Base-by-base conservation (phyloP, 2,329 filamentous ascomycete species). In the Simplicillium aogashimaense region DNA sequence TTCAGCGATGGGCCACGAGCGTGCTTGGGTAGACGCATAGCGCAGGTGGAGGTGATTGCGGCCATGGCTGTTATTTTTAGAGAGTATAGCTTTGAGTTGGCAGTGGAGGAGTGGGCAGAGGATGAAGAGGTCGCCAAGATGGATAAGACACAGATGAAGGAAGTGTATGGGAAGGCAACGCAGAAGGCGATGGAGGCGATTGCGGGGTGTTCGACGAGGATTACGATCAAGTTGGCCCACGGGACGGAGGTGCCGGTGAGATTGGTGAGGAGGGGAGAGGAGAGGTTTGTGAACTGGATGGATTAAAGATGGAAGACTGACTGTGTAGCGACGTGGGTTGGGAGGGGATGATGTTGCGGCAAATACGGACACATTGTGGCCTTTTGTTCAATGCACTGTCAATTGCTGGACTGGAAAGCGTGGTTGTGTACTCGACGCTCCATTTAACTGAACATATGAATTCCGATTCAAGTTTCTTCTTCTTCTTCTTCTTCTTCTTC, bases 191-290 rank as follows among this genome's bases (percentile, higher is more conserved):
- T 70, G 43, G 55, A 63, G 38, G 66, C 73, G 39, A 53, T 87
- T 37, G 60, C 58, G 42, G 61, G 66, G 28, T 78, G 82, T 49
- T 69, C 63, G 20, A 74, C 73, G n/a, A 59, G 85, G 42, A 69
- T 90, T 44, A 88, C 85, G 44, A 64, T 90, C 48, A 84, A 86
- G 62, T 66, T 90, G 58, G 69, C 78, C 25, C 69, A 64, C n/a
- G 65, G 59, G 16, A 64, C 65, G 6, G 65, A 72, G 40, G 76
- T 90, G 29, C 80, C 81, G 0, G 63, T 90, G 32, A 64, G 83
- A 46, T 59, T 90, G 47, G 80, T 86, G 9, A 76, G 64, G 62
- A 76, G 81, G 48, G 84, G 84, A 0, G 61, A 73, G 47, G 86
- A 89, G 67, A 72, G 72, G 51, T 88, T 89, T 60, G 61, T 74